Evolutionary conservation across 495 filamentous ascomycete species (phyloP).

Genomic region (Hypomontagnella submonticulosa): DNA sequence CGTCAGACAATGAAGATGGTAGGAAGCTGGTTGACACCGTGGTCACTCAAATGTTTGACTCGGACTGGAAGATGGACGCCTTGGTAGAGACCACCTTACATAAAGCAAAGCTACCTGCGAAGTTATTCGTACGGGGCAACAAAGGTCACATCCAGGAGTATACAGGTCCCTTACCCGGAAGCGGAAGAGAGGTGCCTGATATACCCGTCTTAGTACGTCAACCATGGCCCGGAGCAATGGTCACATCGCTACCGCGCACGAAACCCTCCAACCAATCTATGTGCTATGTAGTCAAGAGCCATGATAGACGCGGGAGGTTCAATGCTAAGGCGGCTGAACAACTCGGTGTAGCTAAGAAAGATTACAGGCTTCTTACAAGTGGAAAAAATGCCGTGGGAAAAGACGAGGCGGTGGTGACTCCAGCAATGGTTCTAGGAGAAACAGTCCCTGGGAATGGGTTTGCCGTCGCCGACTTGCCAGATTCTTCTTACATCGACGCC

Average conservation of each 20-base stretch:
- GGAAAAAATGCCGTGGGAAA: conserved; percentile 64
- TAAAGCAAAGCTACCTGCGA: conserved; percentile 73
- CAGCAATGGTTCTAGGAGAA: conserved; percentile 62
- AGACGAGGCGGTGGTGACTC: conserved; percentile 66
- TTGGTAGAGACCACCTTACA: conserved; percentile 71
- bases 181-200: conserved; percentile 62
- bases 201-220: conserved; percentile 78
- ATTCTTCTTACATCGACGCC: conserved; percentile 70
- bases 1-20: conserved; percentile 48
- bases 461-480: conserved; percentile 82
- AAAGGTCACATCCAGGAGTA: conserved; percentile 75
- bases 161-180: conserved; percentile 69
- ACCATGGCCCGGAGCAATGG: conserved; percentile 83
- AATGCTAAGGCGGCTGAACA: conserved; percentile 67
- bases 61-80: conserved; percentile 75
- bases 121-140: conserved; percentile 73
- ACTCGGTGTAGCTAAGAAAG: conserved; percentile 65
- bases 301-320: conserved; percentile 84
- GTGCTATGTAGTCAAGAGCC: conserved; percentile 84
- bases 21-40: conserved; percentile 67
- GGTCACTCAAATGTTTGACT: conserved; percentile 84
- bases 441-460: conserved; percentile 63
- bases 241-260: conserved; percentile 72
- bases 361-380: conserved; percentile 62
- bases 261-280: conserved; percentile 71